These are phyloP conservation scores for Saururus chinensis DNA, from an alignment of 164 flowering plant species.

Conservation along the genomic window DNA sequence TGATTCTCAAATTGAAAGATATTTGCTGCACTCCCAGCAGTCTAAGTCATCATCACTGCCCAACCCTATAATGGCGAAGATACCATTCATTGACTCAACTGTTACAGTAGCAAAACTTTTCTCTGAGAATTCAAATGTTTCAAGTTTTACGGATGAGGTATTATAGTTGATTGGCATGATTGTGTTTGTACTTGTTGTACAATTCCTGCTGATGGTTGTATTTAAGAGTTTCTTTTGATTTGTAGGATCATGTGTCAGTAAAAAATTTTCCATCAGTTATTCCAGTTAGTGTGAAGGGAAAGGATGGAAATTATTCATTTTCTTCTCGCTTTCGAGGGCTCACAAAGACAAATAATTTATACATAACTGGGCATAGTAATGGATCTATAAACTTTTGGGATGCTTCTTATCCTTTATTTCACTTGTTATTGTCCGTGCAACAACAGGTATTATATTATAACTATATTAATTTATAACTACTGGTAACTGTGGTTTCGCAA, in stretches of 20 bases:
- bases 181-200: background rate
- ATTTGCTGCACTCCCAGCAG: slow-evolving; percentile 59
- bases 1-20: slow-evolving; percentile 58
- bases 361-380: slow-evolving; percentile 74
- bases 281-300: slow-evolving; percentile 37
- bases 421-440: slow-evolving; percentile 46
- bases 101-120: slow-evolving; percentile 47
- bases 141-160: slow-evolving; percentile 47
- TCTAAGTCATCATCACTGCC: slow-evolving; percentile 72
- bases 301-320: slow-evolving; percentile 29
- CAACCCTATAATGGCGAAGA: slow-evolving; percentile 47
- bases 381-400: slow-evolving; percentile 89
- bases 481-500: too few relatives aligned
- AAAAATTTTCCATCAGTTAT: slow-evolving; percentile 40
- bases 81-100: slow-evolving; percentile 61
- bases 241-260: slow-evolving; percentile 39
- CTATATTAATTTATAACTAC: too few relatives aligned
- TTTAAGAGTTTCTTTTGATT: slow-evolving; percentile 2
- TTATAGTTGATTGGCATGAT: background rate
- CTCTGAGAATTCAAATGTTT: slow-evolving; percentile 21
- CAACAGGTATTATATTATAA: slow-evolving; percentile 46
- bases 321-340: slow-evolving; percentile 37
- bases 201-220: background rate
- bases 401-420: slow-evolving; percentile 44
- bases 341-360: slow-evolving; percentile 48